Conservation (phyloP, 768 basidiomycete species). For the Mycena galopus region DNA sequence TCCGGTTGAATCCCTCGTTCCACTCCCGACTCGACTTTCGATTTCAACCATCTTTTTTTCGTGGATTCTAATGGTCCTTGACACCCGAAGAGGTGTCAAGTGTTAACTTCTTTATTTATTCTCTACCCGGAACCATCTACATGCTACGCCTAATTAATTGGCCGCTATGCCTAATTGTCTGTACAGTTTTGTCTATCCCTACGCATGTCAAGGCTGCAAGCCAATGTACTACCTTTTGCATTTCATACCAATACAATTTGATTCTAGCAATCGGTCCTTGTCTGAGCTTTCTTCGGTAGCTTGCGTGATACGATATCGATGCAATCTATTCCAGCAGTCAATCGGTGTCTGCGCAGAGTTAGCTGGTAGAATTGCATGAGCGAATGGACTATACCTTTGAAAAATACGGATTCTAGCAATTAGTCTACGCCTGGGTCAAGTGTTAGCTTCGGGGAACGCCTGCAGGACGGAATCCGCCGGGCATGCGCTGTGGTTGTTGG, state of each 20-base stretch:
- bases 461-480: slow-evolving; percentile 62
- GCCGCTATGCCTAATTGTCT: slow-evolving; percentile 29
- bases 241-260: slow-evolving; percentile 25
- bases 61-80: slow-evolving; percentile 18
- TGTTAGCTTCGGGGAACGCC: slow-evolving; percentile 39
- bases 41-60: slow-evolving; percentile 27
- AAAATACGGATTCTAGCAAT: neutral
- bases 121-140: slow-evolving; percentile 3
- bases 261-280: neutral
- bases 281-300: neutral
- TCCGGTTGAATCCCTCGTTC: neutral
- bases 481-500: slow-evolving; percentile 49
- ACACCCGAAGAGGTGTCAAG: neutral
- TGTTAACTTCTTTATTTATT: slow-evolving; percentile 22
- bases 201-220: slow-evolving; percentile 18
- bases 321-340: neutral
- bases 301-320: neutral
- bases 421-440: neutral
- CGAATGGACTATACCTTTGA: neutral
- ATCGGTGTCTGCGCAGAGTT: neutral
- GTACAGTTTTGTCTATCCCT: slow-evolving; percentile 6
- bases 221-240: slow-evolving; percentile 30
- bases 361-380: neutral
- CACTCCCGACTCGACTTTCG: slow-evolving; percentile 9
- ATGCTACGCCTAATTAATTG: neutral